These are phyloP conservation scores for Ceratorhiza oryzae-sativae DNA, from an alignment of 1,284 basidiomycete species.

Conservation along the genomic window DNA sequence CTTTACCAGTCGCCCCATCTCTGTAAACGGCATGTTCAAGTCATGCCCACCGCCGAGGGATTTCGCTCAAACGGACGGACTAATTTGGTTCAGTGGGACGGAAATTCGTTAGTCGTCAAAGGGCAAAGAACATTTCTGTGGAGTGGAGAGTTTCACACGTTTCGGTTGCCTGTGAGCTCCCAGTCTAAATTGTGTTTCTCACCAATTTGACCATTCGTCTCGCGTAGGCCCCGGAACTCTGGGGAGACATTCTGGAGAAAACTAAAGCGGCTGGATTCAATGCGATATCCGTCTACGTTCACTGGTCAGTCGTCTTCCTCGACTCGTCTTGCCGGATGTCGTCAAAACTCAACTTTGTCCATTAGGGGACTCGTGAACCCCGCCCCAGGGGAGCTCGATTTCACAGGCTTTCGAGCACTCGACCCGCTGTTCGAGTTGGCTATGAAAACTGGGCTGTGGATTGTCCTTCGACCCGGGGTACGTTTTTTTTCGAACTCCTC, in stretches of 20 bases:
- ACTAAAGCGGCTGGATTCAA: constrained; percentile 83
- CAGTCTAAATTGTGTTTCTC: neutral
- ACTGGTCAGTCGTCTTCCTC: constrained; percentile 49
- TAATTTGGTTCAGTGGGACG: constrained; percentile 63
- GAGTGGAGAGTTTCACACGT: constrained; percentile 81
- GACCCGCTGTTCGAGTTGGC: constrained; percentile 68
- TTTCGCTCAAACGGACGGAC: constrained; percentile 53
- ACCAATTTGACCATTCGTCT: no score
- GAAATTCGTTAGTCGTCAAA: constrained; percentile 62
- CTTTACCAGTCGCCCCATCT: neutral
- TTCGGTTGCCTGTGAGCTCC: constrained; percentile 69
- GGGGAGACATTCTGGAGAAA: constrained; percentile 84
- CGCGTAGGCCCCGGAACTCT: constrained; percentile 61
- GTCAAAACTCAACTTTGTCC: constrained; percentile 48
- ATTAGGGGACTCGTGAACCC: constrained; percentile 80
- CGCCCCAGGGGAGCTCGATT: constrained; percentile 74
- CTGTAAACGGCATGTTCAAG: neutral
- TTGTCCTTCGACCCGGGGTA: constrained; percentile 48
- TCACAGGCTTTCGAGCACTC: constrained; percentile 72
- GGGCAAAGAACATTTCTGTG: constrained; percentile 63
- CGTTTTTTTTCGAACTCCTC: neutral
- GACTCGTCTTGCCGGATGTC: neutral
- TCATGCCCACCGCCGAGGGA: neutral
- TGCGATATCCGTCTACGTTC: constrained; percentile 71
- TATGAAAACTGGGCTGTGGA: constrained; percentile 47